These are phyloP conservation scores for Xylaria polymorpha DNA, from an alignment of 2,329 filamentous ascomycete genomes.

Conservation along the genomic window DNA sequence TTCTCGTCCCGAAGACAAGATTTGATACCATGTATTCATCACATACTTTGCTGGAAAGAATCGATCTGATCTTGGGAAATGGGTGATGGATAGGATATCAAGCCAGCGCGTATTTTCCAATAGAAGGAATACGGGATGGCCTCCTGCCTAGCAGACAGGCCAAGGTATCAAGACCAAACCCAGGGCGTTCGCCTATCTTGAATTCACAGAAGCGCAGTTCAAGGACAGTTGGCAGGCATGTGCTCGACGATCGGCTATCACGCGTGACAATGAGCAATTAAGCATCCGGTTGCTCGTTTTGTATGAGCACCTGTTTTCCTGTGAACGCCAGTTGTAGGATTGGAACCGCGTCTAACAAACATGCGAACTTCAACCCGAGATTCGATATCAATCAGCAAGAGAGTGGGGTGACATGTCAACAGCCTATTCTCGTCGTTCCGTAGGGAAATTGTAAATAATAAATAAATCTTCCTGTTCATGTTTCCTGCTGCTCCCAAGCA, in stretches of 20 bases:
- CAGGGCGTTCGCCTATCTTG: too few species aligned
- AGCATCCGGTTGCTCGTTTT: not conserved
- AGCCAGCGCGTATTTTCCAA: not conserved
- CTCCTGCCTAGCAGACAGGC: not conserved
- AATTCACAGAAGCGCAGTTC: not conserved
- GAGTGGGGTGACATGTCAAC: not conserved
- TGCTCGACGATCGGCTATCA: not conserved
- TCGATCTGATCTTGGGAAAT: not conserved
- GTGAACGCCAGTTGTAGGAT: not conserved
- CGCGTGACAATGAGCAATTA: not conserved
- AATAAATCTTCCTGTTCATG: not conserved
- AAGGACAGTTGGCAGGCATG: not conserved
- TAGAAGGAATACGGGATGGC: not conserved
- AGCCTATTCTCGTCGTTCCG: not conserved
- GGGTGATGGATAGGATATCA: not conserved
- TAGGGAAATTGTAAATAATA: not conserved
- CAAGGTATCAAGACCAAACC: not conserved
- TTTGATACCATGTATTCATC: too few species aligned
- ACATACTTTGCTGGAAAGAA: too few species aligned
- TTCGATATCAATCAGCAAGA: not conserved
- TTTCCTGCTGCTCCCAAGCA: not conserved
- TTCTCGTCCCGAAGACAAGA: not conserved
- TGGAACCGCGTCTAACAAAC: not conserved
- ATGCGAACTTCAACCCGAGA: too few species aligned
- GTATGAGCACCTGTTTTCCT: not conserved